phyloP scores from a whole-genome alignment of 306 rosid species.

The Cicer arietinum region DNA sequence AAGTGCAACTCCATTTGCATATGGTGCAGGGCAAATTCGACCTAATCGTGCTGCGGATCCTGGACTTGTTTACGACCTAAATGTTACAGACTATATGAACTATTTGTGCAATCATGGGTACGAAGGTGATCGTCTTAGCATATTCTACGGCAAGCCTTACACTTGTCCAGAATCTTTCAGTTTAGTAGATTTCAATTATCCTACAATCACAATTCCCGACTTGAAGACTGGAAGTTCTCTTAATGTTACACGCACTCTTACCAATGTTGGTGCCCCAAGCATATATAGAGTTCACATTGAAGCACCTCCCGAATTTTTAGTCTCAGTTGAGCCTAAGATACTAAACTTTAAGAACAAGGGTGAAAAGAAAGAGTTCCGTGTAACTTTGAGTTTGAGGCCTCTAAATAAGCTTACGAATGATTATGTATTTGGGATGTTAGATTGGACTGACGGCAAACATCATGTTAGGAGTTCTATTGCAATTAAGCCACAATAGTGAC shows the following conservation, averaged over 20 bases:
- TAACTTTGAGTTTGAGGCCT: slow-evolving; percentile 36
- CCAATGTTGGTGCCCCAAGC: slow-evolving; percentile 64
- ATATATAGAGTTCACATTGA: slow-evolving; percentile 45
- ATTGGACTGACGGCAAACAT: slow-evolving; percentile 57
- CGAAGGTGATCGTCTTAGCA: slow-evolving; percentile 5
- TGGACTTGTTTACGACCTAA: slow-evolving; percentile 66
- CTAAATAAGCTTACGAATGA: background rate
- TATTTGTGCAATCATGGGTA: slow-evolving; percentile 68
- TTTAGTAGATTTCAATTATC: slow-evolving; percentile 64
- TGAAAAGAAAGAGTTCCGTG: slow-evolving; percentile 56
- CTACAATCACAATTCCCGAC: slow-evolving; percentile 52
- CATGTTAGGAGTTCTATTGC: slow-evolving; percentile 57
- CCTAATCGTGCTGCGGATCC: slow-evolving; percentile 67
- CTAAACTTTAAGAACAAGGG: slow-evolving; percentile 49
- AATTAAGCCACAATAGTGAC: background rate
- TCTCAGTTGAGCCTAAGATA: slow-evolving; percentile 49
- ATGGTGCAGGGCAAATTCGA: slow-evolving; percentile 64
- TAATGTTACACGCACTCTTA: slow-evolving; percentile 55
- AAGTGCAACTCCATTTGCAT: slow-evolving; percentile 58
- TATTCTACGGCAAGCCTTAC: slow-evolving; percentile 37
- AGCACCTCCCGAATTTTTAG: slow-evolving; percentile 46
- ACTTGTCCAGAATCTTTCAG: slow-evolving; percentile 51
- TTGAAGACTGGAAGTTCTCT: background rate
- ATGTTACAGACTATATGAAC: slow-evolving; percentile 55
- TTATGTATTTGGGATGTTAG: slow-evolving; percentile 50